Percentiles rank a stretch among this genome's conserved stretches.
Evolutionary conservation across 257 asterid genomes (phyloP).

Genomic region (Solanum stenotomum): DNA sequence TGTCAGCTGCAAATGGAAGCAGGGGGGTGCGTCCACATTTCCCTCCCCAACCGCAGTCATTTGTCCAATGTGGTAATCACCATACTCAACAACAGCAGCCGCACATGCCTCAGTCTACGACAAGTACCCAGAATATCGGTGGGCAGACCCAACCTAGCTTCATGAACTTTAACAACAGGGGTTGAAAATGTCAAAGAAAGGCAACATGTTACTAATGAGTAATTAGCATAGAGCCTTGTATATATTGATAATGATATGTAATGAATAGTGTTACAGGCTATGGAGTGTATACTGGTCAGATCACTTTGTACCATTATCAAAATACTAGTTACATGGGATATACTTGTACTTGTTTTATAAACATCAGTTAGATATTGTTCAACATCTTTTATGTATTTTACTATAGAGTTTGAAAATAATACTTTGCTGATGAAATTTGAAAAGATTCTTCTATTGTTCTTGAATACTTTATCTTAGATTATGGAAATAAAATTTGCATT

Average conservation of each 20-base stretch:
- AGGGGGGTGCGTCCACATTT: constrained; percentile 29
- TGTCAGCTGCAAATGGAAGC: constrained; percentile 37
- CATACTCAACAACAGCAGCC: constrained; percentile 31
- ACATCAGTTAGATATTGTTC: not conserved
- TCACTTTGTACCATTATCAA: not conserved
- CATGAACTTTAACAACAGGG: constrained; percentile 34
- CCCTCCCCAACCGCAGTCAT: constrained; percentile 33
- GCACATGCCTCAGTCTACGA: constrained; percentile 21
- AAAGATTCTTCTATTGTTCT: not conserved
- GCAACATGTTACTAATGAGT: not conserved
- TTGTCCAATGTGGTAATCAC: constrained; percentile 33
- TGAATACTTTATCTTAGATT: not conserved
- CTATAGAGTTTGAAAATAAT: not conserved
- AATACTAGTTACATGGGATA: not conserved
- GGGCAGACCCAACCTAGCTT: constrained; percentile 33
- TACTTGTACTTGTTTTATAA: not conserved
- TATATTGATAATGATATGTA: not conserved
- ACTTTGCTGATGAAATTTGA: not conserved
- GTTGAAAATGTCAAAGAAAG: constrained; percentile 7
- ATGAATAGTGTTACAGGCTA: not conserved
- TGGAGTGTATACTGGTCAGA: not conserved
- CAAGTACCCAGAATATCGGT: constrained; percentile 16
- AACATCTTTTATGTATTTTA: not conserved
- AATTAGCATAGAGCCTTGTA: not conserved
- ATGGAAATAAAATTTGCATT: not conserved